Percentiles rank a stretch among this genome's conserved stretches.
Conservation (phyloP, 768 basidiomycete species). For the Termitomyces sp. region DNA sequence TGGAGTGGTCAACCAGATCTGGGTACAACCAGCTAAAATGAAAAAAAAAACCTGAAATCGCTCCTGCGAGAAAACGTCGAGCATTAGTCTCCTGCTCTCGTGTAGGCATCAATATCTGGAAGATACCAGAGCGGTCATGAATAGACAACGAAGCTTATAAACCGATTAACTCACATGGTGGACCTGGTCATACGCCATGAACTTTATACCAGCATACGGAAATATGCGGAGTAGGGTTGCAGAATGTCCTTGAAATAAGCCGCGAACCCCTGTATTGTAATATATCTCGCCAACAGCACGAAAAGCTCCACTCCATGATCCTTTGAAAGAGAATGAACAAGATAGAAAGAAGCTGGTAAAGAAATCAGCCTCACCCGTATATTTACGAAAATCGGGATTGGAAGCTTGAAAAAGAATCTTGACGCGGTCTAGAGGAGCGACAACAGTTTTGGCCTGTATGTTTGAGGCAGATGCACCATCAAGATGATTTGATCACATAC, state of each 20-base stretch:
- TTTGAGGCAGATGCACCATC: background rate
- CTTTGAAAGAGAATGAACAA: constrained; percentile 32
- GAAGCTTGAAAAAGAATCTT: constrained; percentile 99
- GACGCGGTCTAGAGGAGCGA: constrained; percentile 94
- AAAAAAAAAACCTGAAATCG: constrained; percentile 66
- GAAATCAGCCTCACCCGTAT: constrained; percentile 62
- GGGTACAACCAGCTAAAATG: background rate
- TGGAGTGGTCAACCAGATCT: background rate
- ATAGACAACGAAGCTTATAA: background rate
- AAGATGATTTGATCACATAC: constrained; percentile 42
- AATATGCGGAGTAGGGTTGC: constrained; percentile 92
- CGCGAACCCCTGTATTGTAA: constrained; percentile 58
- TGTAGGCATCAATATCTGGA: constrained; percentile 82
- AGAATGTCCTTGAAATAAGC: constrained; percentile 93
- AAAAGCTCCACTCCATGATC: constrained; percentile 82
- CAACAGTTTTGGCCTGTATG: constrained; percentile 82
- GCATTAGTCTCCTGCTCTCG: constrained; percentile 68
- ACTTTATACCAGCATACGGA: constrained; percentile 96
- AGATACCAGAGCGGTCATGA: background rate
- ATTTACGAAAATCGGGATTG: constrained; percentile 91
- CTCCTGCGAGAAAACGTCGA: constrained; percentile 81
- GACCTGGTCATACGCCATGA: constrained; percentile 91
- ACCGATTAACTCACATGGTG: constrained; percentile 48
- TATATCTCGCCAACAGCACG: constrained; percentile 73
- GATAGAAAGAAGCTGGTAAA: constrained; percentile 1